Base-by-base conservation (phyloP, 805 yeast genomes). In the Blastobotrys chiropterorum region DNA sequence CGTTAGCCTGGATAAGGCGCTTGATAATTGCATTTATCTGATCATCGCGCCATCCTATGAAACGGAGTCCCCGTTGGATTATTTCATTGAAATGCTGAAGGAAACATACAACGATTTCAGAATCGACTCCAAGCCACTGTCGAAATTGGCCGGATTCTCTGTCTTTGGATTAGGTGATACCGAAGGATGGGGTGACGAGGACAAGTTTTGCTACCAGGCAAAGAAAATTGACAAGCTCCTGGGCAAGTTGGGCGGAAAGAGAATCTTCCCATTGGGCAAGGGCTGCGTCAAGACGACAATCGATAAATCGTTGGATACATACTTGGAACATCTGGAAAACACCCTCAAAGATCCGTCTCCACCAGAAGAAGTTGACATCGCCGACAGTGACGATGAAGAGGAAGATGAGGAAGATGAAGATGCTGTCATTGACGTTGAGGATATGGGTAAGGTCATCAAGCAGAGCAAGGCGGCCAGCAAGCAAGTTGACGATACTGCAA, bases 11-110 rank as follows among this genome's bases (percentile, higher is more conserved):
- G 95, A 95, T 3, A 55, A 56, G 11, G 54, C 60, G 38, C 58
- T 62, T 30, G 49, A 59, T 26, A 67, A 67, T 2, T 76, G 81
- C 50, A 69, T 78, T 41, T 90, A 88, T 61, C 64, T 90, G 38
- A 57, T 90, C 53, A 87, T 90, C 14, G 72, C 90, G 31, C 97
- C 97, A 1, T 88, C 96, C 0, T 90, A 90, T 64, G 97, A 89
- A 58, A 86, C 90, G 0, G 97, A 90, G 66, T 86, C 95, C 1
- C 97, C 97, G 13, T 75, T 90, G 31, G 97, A 90, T 67, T 90
- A 81, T 63, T 88, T 89, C 66, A 71, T 90, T 52, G 95, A 87
- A 60, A 82, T 86, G 44, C 72, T 90, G 58, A 76, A 80, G 56
- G 97, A 90, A 51, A 88, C 95, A 1, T 80, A 80, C 55, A 83